Base-by-base conservation (phyloP, 371 early-diverging fungal species). In the Blakeslea trispora region DNA sequence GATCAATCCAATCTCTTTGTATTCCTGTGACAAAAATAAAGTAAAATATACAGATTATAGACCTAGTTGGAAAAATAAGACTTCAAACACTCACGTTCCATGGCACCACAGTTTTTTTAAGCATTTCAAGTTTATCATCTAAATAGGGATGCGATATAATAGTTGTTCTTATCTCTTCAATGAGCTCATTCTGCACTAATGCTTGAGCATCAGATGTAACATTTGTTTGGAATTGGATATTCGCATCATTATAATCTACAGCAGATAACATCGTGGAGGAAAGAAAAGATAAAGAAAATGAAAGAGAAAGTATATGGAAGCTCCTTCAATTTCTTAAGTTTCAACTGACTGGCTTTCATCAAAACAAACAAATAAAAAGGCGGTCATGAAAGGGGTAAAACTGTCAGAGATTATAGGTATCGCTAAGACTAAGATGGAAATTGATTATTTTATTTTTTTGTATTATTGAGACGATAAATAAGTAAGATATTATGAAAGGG, bases 101-200 rank as follows among this genome's bases (percentile, higher is more conserved):
- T 0, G 95, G 93, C 62, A 94, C 87, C 14, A 90, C 79, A 53
- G 84, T 81, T 15, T 76, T 75, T 35, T 92, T 79, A 42, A 94
- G 83, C 14, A 69, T 71, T 11, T 66, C 72, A 18, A 89, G 82
- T 45, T 84, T 77, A 45, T 91, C 93, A 55, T 92, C 93, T 47
- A 96, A 86, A 64, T 91, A 93, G 34, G 82, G 73, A 75, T 94
- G 94, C 50, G 77, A 74, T 44, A 91, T 87, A 49, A 90, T 75
- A 5, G 83, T 77, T 13, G 81, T 45, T 24, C 82, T 81, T 22
- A 87, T 85, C 43, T 85, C 80, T 19, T 66, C 60, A 31, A 66
- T 28, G 46, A 63, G 37, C 32, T 59, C 61, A 34, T 63, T 54
- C 50, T 48, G 43, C 35, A 44, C 45, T 28, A 54, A 46, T 22